phyloP scores from a whole-genome alignment of 768 basidiomycete genomes.

The Termitomyces sp. region DNA sequence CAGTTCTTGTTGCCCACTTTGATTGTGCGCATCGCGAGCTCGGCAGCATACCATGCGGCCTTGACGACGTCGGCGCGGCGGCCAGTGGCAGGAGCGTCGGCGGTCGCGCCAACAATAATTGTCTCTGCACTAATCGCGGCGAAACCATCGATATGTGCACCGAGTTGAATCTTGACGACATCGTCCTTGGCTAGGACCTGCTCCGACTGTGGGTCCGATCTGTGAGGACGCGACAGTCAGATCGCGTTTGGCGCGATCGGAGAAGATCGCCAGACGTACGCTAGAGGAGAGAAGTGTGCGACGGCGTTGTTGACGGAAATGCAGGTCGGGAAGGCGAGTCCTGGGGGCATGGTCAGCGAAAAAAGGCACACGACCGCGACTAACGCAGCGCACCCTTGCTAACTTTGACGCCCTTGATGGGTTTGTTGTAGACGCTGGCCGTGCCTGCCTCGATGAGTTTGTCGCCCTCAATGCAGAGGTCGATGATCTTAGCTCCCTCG shows the following conservation, averaged over 20 bases:
- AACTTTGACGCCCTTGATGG: conserved; percentile 84
- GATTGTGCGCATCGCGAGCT: conserved; percentile 86
- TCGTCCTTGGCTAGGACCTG: conserved; percentile 78
- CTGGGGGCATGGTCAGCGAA: conserved; percentile 32
- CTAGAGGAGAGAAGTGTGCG: conserved; percentile 94
- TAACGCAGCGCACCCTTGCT: conserved; percentile 58
- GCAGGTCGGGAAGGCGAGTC: conserved; percentile 91
- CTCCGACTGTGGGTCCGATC: conserved; percentile 70
- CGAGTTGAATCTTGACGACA: conserved; percentile 94
- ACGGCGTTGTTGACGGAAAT: conserved; percentile 95
- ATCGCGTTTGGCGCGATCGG: conserved; percentile 6
- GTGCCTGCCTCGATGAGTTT: conserved; percentile 87
- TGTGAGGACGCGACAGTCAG: conserved; percentile 23
- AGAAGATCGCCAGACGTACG: conserved; percentile 48
- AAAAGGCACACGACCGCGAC: conserved; percentile 19
- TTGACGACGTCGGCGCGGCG: conserved; percentile 87
- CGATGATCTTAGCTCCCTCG: conserved; percentile 84
- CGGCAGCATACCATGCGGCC: conserved; percentile 92
- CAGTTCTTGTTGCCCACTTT: conserved; percentile 96
- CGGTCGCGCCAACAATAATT: conserved; percentile 78
- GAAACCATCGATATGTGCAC: conserved; percentile 97
- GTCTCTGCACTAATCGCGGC: conserved; percentile 94
- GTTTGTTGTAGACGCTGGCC: conserved; percentile 84
- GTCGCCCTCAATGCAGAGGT: conserved; percentile 92
- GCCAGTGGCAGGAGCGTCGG: conserved; percentile 74